A percentile compares a stretch with the other conserved stretches of the same genome.
Conservation (phyloP, 2,329 filamentous ascomycete species). For the Hypoxylon sp. region DNA sequence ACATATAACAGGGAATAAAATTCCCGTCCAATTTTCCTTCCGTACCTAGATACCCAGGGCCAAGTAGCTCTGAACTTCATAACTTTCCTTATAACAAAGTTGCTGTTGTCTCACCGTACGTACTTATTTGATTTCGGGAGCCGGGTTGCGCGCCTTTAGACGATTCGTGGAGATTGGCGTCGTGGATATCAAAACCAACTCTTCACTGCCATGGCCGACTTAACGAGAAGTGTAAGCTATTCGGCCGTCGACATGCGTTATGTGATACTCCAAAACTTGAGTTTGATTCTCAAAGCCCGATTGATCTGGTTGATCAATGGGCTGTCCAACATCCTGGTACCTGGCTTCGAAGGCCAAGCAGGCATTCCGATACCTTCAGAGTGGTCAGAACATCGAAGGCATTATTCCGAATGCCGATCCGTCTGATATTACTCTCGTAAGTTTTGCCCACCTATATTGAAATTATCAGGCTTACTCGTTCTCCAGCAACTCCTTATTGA, state of each 20-base stretch:
- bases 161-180: conserved; percentile 54
- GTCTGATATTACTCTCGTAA: conserved; percentile 45
- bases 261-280: conserved; percentile 30
- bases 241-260: conserved; percentile 43
- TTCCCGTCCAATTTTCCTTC: no score
- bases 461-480: conserved; percentile 10
- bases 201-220: conserved; percentile 55
- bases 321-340: conserved; percentile 40
- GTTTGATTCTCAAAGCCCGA: conserved; percentile 32
- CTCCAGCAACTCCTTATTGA: conserved; percentile 41
- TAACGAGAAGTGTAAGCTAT: conserved; percentile 49
- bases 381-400: conserved; percentile 42
- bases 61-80: no score
- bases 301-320: conserved; percentile 35
- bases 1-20: no score
- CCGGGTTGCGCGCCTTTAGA: conserved; percentile 50
- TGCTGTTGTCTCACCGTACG: no score
- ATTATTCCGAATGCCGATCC: conserved; percentile 41
- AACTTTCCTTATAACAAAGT: no score
- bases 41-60: no score
- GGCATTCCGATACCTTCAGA: conserved; percentile 44
- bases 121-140: conserved; percentile 51
- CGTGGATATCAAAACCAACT: conserved; percentile 52
- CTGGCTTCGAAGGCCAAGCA: conserved; percentile 40
- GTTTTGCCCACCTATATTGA: conserved; percentile 7